These are phyloP conservation scores for Cinnamomum chago DNA, from an alignment of 164 flowering plant species.

Conservation along the genomic window DNA sequence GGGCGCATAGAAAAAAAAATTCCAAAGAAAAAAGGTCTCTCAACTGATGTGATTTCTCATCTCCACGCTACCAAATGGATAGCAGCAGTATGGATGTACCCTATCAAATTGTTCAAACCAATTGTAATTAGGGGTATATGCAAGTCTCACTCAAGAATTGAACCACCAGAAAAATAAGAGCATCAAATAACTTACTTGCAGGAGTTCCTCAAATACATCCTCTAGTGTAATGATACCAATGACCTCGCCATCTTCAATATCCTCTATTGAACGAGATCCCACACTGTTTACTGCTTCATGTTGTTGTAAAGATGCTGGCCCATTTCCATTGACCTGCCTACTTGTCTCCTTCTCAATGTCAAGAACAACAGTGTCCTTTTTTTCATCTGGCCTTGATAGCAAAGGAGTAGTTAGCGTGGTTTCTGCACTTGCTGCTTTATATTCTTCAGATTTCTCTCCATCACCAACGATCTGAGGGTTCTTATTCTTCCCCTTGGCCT, in stretches of 20 bases:
- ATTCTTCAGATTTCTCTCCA: conserved; percentile 22
- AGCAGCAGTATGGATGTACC: neutral
- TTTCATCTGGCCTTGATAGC: neutral
- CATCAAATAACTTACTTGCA: conserved; percentile 20
- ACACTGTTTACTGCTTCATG: conserved; percentile 32
- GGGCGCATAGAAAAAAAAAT: too few species aligned
- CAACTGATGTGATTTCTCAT: neutral
- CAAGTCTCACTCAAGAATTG: neutral
- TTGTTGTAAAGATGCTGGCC: conserved; percentile 20
- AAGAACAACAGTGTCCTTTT: neutral
- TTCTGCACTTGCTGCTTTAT: conserved; percentile 5
- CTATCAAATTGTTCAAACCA: neutral
- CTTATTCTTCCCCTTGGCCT: conserved; percentile 42
- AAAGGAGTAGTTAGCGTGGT: neutral
- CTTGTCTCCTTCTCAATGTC: conserved; percentile 35
- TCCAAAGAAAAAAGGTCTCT: neutral
- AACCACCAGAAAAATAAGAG: neutral
- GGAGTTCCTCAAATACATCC: conserved; percentile 28
- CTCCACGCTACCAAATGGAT: neutral
- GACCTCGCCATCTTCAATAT: conserved; percentile 62
- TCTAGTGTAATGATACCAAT: neutral
- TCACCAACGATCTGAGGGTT: conserved; percentile 31
- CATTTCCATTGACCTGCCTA: conserved; percentile 10
- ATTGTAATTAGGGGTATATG: neutral
- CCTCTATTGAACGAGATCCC: conserved; percentile 39